Evolutionary conservation across 106 monocot species (phyloP).

Genomic region (Agapanthus africanus): DNA sequence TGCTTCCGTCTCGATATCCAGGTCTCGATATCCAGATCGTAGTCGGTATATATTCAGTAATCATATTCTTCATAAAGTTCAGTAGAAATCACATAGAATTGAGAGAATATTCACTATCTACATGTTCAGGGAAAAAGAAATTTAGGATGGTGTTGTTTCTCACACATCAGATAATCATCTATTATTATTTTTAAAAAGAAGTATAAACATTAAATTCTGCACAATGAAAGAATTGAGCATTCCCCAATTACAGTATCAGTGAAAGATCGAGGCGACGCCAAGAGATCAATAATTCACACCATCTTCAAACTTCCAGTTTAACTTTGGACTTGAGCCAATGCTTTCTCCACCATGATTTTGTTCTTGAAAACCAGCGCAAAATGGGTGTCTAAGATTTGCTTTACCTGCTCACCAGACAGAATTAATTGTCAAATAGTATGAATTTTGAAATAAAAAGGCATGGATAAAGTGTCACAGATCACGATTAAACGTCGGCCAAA

Average conservation of each 20-base stretch:
- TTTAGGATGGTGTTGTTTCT: neutral
- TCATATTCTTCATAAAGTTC: neutral
- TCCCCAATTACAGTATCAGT: neutral
- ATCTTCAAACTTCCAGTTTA: neutral
- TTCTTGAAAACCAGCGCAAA: slow-evolving; percentile 10
- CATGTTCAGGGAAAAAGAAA: neutral
- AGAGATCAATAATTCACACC: neutral
- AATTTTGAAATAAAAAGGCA: neutral
- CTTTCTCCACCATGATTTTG: slow-evolving; percentile 14
- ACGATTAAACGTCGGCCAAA: too few relatives aligned
- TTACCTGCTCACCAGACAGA: neutral
- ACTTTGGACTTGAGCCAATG: neutral
- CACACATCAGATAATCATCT: neutral
- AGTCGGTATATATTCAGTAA: too few relatives aligned
- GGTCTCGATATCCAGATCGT: too few relatives aligned
- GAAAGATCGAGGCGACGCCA: neutral
- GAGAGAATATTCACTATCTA: neutral
- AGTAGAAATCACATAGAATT: neutral
- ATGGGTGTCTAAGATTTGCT: neutral
- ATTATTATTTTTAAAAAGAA: neutral
- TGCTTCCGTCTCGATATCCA: too few relatives aligned
- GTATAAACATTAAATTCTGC: neutral
- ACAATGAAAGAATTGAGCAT: neutral
- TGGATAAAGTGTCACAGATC: too few relatives aligned
- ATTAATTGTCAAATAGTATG: neutral